A percentile compares a stretch with the other conserved stretches of the same genome.
These are phyloP conservation scores for Allantophomopsis lycopodina DNA, from an alignment of 2,329 filamentous ascomycete genomes.

Conservation along the genomic window DNA sequence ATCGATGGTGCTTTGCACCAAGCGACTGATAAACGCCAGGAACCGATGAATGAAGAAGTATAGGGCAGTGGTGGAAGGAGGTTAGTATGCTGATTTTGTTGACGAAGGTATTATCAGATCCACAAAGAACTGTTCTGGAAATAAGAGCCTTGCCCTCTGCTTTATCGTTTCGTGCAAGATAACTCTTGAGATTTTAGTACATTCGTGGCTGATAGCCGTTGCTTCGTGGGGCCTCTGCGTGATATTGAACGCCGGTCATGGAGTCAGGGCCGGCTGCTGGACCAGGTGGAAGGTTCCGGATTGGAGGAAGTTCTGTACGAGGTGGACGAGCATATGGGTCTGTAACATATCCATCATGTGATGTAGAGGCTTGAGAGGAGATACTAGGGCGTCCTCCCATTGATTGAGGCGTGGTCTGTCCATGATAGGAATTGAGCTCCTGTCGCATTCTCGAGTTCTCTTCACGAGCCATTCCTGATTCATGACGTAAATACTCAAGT, in stretches of 20 bases:
- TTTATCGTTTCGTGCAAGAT: too few species aligned
- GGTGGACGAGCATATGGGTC: constrained; percentile 3
- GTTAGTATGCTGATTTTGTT: not conserved
- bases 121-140: too few species aligned
- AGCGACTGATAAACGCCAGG: not conserved
- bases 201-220: constrained; percentile 7
- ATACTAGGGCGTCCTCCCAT: not conserved
- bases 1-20: too few species aligned
- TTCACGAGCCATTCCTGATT: constrained; percentile 23
- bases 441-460: constrained; percentile 10
- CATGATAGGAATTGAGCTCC: constrained; percentile 8
- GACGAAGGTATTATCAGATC: too few species aligned
- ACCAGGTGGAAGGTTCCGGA: constrained; percentile 32
- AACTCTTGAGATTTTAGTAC: too few species aligned
- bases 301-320: constrained; percentile 40
- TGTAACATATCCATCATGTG: constrained; percentile 1
- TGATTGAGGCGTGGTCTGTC: not conserved
- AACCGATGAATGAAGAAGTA: not conserved
- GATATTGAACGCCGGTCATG: constrained; percentile 54
- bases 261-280: constrained; percentile 31
- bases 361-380: constrained; percentile 1
- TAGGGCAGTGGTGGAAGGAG: too few species aligned
- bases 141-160: too few species aligned
- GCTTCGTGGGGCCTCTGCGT: constrained; percentile 9
- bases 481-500: constrained; percentile 22